Percentiles rank a stretch among this genome's conserved stretches.
Conservation (phyloP, 2,329 filamentous ascomycete species). For the Periconia digitata region DNA sequence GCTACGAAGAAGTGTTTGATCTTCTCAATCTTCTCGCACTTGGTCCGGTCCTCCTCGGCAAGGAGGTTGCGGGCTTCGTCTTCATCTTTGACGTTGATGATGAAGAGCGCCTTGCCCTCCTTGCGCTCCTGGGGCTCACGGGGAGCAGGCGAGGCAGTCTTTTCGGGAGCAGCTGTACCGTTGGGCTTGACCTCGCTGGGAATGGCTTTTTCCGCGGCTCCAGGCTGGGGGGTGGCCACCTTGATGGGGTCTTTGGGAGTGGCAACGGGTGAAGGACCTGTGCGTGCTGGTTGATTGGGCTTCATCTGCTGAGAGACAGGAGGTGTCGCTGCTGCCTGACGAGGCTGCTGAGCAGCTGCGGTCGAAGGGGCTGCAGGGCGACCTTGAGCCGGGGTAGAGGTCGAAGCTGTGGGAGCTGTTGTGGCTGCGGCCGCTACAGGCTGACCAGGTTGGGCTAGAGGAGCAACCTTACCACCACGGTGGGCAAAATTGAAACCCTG, state of each 20-base stretch:
- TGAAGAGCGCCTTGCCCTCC: conserved; percentile 82
- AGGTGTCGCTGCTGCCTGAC: conserved; percentile 31
- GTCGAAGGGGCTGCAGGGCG: conserved; percentile 33
- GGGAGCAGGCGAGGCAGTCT: conserved; percentile 43
- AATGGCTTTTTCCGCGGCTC: conserved; percentile 42
- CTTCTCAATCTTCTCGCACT: conserved; percentile 70
- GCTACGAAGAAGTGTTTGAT: conserved; percentile 82
- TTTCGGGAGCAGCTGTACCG: conserved; percentile 49
- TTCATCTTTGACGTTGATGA: conserved; percentile 81
- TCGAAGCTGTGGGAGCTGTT: conserved; percentile 38
- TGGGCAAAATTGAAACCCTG: conserved; percentile 99
- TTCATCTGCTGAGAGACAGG: conserved; percentile 39
- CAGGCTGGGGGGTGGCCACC: conserved; percentile 52
- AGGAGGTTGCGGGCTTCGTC: conserved; percentile 84
- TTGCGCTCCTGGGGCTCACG: conserved; percentile 57
- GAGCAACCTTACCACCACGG: conserved; percentile 72
- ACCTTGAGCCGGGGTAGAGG: conserved; percentile 42
- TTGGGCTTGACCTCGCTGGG: conserved; percentile 52
- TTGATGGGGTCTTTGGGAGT: conserved; percentile 51
- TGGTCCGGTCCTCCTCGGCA: conserved; percentile 76
- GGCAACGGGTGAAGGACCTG: conserved; percentile 44
- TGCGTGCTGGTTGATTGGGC: conserved; percentile 41
- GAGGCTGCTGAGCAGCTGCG: conserved; percentile 36
- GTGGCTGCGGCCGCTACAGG: conserved; percentile 39
- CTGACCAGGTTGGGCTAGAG: conserved; percentile 40